Conservation (phyloP, 2,329 filamentous ascomycete species). For the Mariannaea elegans region DNA sequence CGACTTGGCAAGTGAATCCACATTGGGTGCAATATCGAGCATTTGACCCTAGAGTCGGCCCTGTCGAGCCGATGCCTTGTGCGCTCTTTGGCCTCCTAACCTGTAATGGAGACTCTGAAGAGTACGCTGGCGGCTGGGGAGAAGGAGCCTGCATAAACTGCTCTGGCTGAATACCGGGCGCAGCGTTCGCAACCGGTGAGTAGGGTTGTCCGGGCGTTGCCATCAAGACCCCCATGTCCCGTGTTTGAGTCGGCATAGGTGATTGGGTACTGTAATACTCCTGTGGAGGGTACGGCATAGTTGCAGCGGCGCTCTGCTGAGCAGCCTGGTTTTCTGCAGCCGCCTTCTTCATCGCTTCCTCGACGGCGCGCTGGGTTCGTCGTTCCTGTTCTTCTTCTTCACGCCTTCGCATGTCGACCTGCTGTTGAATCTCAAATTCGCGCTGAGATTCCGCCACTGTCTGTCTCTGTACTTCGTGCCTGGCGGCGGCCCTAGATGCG, state of each 20-base stretch:
- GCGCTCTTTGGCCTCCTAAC: neutral
- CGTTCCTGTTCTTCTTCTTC: conserved; percentile 9
- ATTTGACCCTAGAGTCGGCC: neutral
- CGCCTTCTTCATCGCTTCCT: conserved; percentile 4
- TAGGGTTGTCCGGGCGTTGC: neutral
- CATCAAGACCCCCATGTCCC: neutral
- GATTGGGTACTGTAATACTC: neutral
- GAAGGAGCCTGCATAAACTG: neutral
- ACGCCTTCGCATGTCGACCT: neutral
- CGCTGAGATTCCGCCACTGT: neutral
- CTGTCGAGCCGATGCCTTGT: neutral
- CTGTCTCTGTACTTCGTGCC: conserved; percentile 4
- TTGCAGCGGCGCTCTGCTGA: neutral
- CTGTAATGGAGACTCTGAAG: neutral
- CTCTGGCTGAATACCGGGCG: neutral
- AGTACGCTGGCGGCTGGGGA: neutral
- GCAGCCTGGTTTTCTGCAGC: neutral
- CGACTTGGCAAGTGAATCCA: neutral
- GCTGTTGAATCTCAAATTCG: conserved; percentile 1
- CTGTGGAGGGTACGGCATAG: neutral
- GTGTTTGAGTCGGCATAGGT: neutral
- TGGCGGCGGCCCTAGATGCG: conserved; percentile 7
- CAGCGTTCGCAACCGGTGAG: neutral
- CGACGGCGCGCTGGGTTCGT: neutral
- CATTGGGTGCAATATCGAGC: conserved; percentile 4